These are phyloP conservation scores for Colletotrichum trifolii DNA, from an alignment of 2,329 filamentous ascomycete species.

Conservation along the genomic window DNA sequence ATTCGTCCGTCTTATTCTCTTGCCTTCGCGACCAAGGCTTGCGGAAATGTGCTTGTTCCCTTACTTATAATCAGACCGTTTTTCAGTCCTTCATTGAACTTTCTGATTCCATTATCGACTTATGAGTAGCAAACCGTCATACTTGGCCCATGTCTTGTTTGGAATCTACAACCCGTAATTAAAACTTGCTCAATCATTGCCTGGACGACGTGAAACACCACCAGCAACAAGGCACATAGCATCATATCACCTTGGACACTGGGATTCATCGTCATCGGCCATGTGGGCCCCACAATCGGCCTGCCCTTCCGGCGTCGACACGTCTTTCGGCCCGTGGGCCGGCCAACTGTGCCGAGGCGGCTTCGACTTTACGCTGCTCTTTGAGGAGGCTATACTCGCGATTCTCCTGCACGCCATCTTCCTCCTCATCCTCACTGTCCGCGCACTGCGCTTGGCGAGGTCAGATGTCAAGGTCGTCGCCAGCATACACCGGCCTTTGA, in stretches of 20 bases:
- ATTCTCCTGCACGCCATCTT: constrained; percentile 33
- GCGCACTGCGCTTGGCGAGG: constrained; percentile 20
- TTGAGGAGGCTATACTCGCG: constrained; percentile 42
- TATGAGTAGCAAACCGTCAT: constrained; percentile 17
- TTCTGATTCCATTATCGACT: neutral
- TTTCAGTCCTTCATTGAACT: too few species aligned
- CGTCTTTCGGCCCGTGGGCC: constrained; percentile 35
- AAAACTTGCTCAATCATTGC: constrained; percentile 2
- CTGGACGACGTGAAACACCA: constrained; percentile 25
- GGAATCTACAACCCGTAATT: constrained; percentile 4
- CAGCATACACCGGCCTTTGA: constrained; percentile 23
- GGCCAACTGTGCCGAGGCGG: constrained; percentile 40
- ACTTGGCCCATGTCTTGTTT: constrained; percentile 25
- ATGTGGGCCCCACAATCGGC: constrained; percentile 29
- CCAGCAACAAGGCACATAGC: constrained; percentile 1
- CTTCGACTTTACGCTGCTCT: constrained; percentile 45
- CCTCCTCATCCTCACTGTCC: constrained; percentile 15
- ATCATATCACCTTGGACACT: neutral
- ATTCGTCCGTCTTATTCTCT: neutral
- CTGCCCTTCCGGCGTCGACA: constrained; percentile 27
- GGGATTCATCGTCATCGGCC: neutral
- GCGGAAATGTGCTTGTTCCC: too few species aligned
- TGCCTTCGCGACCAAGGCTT: too few species aligned
- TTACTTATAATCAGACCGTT: neutral
- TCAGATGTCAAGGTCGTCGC: constrained; percentile 30